Base-by-base conservation (phyloP, 2,329 filamentous ascomycete genomes). In the Blumeriella jaapii region DNA sequence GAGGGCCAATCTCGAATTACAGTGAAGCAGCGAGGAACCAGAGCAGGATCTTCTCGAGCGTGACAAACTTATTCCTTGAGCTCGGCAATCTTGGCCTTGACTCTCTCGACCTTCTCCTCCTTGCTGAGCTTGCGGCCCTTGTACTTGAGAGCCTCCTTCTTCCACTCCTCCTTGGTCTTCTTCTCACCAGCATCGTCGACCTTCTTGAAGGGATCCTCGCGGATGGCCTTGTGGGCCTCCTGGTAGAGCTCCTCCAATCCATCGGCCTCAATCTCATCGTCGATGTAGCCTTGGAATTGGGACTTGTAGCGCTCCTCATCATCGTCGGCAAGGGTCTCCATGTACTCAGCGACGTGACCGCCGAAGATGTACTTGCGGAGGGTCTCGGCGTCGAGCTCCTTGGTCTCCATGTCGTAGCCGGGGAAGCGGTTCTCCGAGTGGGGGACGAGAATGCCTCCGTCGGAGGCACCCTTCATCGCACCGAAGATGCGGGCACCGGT, bases 371-470 rank as follows among this genome's bases (percentile, higher is more conserved):
- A 98, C 74, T 87, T 93, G 76, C 89, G 86, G 62, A 98, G 84
- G 53, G 77, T 82, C 66, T 98, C 91, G 58, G 86, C 76, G 58
- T 98, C 91, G 58, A 98, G 84, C 77, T 96, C 89, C 82, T 98
- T 87, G 65, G 70, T 68, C 74, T 98, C 91, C 19, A 94, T 83
- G 64, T 98, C 91, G 79, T 71, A 98, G 59, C 91, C 91, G 58
- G 91, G 91, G 85, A 98, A 98, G 58, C 91, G 89, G 78, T 91
- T 95, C 78, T 96, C 87, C 56, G 85, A 94, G 83, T 98, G 91
- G 57, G 91, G 91, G 55, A 98, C 70, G 65, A 87, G 77, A 67
- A 98, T 83, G 64, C 91, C 91, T 67, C 91, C 91, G 67, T 98
- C 91, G 29, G 87, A 96, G 58, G 87, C 89, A 74, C 91, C 91